These are phyloP conservation scores for Whalleya microplaca DNA, from an alignment of 2,329 filamentous ascomycete species.

Conservation along the genomic window DNA sequence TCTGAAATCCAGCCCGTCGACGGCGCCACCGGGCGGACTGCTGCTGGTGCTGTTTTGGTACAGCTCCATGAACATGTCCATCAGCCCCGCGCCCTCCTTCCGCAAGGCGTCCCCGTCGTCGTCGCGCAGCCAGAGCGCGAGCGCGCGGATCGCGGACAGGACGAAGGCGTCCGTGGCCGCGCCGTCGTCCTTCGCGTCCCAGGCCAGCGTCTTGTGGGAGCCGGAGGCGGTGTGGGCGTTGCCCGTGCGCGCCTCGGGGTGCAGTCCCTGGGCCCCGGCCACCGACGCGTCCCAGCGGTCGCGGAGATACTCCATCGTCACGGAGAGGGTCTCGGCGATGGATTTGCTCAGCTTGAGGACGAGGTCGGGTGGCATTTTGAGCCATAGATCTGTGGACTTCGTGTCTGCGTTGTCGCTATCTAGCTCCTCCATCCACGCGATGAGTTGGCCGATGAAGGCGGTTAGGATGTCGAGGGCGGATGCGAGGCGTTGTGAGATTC, in stretches of 20 bases:
- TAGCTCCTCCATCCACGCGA: constrained; percentile 57
- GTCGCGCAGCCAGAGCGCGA: constrained; percentile 71
- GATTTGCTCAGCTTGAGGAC: constrained; percentile 64
- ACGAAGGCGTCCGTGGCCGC: constrained; percentile 60
- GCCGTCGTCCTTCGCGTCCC: constrained; percentile 58
- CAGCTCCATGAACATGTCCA: constrained; percentile 66
- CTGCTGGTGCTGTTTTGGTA: constrained; percentile 50
- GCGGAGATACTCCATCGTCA: constrained; percentile 67
- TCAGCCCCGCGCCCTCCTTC: constrained; percentile 59
- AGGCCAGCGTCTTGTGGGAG: constrained; percentile 54
- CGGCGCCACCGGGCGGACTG: constrained; percentile 4
- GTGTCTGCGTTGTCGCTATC: constrained; percentile 25
- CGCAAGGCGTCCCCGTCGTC: constrained; percentile 65
- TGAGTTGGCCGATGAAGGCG: constrained; percentile 61
- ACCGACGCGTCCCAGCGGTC: constrained; percentile 71
- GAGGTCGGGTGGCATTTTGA: constrained; percentile 59
- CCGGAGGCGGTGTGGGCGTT: constrained; percentile 50
- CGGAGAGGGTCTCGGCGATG: constrained; percentile 65
- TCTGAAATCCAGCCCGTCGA: constrained; percentile 54
- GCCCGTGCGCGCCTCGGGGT: constrained; percentile 56
- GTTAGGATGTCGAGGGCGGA: constrained; percentile 66
- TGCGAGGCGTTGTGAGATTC: constrained; percentile 57
- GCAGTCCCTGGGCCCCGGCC: constrained; percentile 64
- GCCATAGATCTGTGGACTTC: constrained; percentile 30
- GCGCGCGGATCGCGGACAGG: constrained; percentile 58